A percentile compares a stretch with the other conserved stretches of the same genome.
phyloP scores from a whole-genome alignment of 2,329 filamentous ascomycete genomes.

The Colletotrichum sp. region DNA sequence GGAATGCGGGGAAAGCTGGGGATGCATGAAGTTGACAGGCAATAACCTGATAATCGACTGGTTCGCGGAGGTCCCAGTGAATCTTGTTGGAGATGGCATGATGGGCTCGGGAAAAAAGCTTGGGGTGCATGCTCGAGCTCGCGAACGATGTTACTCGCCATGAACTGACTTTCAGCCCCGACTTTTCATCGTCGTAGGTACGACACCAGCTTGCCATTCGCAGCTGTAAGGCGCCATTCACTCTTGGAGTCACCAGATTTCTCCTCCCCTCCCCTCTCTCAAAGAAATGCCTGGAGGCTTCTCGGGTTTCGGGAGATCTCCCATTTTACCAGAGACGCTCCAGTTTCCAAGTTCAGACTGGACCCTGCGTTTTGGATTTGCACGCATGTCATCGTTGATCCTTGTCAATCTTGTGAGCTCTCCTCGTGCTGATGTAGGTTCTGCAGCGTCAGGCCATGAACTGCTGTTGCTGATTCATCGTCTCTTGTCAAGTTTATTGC shows the following conservation, averaged over 20 bases:
- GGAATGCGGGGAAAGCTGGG: slow-evolving; percentile 16
- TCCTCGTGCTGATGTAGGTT: not conserved
- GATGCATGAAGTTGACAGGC: not conserved
- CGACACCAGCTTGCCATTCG: not conserved
- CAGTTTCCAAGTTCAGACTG: not conserved
- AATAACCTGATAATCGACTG: not conserved
- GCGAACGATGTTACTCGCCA: not conserved
- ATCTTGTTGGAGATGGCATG: not conserved
- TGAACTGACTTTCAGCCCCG: not conserved
- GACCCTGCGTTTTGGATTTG: slow-evolving; percentile 5
- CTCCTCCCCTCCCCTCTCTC: not conserved
- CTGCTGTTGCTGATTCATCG: not conserved
- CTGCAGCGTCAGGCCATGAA: not conserved
- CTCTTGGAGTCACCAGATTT: not conserved
- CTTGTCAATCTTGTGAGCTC: not conserved
- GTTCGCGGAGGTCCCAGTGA: not conserved
- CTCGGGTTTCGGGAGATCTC: not conserved
- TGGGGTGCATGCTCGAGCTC: not conserved
- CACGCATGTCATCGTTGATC: not conserved
- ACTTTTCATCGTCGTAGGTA: not conserved
- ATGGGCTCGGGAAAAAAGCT: not conserved
- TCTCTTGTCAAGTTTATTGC: not conserved
- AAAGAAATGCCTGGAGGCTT: not conserved
- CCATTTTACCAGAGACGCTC: not conserved
- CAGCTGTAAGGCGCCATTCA: not conserved